Conservation (phyloP, 371 early-diverging fungal species). For the Racocetra persica region DNA sequence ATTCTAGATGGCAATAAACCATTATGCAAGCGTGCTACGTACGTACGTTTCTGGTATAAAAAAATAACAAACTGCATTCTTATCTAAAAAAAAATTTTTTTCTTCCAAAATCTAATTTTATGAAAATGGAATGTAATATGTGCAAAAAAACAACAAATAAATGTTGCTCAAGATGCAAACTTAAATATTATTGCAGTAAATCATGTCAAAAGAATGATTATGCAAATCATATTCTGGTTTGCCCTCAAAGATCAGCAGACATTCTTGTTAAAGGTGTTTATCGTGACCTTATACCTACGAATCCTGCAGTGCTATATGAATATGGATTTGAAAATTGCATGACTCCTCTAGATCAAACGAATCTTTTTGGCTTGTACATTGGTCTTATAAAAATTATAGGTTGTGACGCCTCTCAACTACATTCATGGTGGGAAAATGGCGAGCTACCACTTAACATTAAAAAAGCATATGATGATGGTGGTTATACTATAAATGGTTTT, state of each 20-base stretch:
- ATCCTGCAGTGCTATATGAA: neutral
- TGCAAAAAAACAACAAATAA: neutral
- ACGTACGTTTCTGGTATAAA: no score
- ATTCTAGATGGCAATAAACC: no score
- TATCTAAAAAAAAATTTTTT: no score
- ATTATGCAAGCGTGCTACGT: no score
- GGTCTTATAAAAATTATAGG: neutral
- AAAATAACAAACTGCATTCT: no score
- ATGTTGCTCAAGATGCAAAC: neutral
- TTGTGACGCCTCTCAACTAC: neutral
- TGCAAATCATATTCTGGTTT: neutral
- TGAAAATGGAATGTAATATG: neutral
- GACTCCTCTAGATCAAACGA: neutral
- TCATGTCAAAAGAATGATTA: slow-evolving; percentile 8
- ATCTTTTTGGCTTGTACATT: neutral
- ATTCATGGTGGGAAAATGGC: slow-evolving; percentile 15
- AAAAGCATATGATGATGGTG: slow-evolving; percentile 6
- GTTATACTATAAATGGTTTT: neutral
- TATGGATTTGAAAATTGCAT: neutral
- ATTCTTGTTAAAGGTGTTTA: neutral
- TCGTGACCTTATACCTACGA: neutral
- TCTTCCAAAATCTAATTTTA: neutral
- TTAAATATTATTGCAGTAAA: slow-evolving; percentile 4
- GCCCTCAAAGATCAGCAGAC: slow-evolving; percentile 4
- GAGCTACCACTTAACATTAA: neutral